Conservation (phyloP, 2,329 filamentous ascomycete genomes). For the Penicillium sp. region DNA sequence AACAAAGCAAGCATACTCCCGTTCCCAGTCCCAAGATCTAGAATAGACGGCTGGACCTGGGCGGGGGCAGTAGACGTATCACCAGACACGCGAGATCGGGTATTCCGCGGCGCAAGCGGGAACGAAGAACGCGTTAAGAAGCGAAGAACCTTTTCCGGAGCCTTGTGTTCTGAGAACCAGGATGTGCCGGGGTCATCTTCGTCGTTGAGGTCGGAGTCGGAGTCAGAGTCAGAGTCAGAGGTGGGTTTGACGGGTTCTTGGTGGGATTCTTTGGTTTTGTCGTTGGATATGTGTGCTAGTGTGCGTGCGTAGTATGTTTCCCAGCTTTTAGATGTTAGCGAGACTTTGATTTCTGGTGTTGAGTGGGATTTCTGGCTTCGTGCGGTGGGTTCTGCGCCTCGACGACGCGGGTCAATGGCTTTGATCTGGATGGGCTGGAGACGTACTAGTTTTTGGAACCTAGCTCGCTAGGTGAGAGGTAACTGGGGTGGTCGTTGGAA, state of each 20-base stretch:
- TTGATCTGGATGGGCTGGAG: neutral
- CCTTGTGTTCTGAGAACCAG: constrained; percentile 93
- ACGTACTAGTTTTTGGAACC: constrained; percentile 88
- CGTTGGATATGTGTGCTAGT: constrained; percentile 33
- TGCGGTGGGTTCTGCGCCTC: no score
- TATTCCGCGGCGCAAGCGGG: constrained; percentile 41
- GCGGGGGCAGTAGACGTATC: no score
- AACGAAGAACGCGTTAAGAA: constrained; percentile 55
- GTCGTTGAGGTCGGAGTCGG: constrained; percentile 66
- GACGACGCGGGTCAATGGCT: no score
- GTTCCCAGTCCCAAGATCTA: constrained; percentile 92
- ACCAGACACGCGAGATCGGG: no score
- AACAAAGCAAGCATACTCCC: constrained; percentile 84
- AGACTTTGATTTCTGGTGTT: no score
- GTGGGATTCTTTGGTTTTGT: constrained; percentile 5
- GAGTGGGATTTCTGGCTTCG: no score
- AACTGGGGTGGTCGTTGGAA: constrained; percentile 46
- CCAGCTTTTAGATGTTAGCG: constrained; percentile 53
- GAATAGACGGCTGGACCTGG: constrained; percentile 49
- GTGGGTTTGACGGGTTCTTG: constrained; percentile 31
- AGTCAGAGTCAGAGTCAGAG: constrained; percentile 56
- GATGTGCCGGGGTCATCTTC: constrained; percentile 73
- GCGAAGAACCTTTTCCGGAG: constrained; percentile 70
- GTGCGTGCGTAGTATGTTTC: constrained; percentile 47
- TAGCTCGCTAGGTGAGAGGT: constrained; percentile 70